Evolutionary conservation across 306 rosid species (phyloP).

Genomic region (Fagus sylvatica): DNA sequence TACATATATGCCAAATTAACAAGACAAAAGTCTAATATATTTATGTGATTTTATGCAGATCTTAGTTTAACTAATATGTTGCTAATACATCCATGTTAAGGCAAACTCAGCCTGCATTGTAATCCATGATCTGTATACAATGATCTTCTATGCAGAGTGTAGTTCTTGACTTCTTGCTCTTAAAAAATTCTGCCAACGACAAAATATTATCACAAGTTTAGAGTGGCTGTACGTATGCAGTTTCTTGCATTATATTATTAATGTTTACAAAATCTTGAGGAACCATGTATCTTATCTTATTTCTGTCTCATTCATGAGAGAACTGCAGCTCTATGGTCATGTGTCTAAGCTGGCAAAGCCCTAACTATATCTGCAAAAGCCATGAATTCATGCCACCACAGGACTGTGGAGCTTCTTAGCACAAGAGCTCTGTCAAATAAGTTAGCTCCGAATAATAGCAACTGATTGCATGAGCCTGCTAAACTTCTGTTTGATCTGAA

Average conservation of each 20-base stretch:
- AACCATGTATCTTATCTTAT: neutral
- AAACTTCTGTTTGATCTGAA: neutral
- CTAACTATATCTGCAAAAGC: neutral
- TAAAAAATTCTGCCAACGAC: neutral
- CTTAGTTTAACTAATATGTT: neutral
- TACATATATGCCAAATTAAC: neutral
- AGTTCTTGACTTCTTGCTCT: neutral
- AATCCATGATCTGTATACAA: neutral
- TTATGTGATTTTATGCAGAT: neutral
- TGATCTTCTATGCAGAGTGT: neutral
- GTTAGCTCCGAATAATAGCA: neutral
- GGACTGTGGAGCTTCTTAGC: neutral
- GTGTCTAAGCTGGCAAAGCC: neutral
- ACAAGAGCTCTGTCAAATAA: neutral
- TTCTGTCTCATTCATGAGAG: neutral
- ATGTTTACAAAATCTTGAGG: neutral
- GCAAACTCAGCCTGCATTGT: neutral
- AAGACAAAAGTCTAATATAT: neutral
- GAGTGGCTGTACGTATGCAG: neutral
- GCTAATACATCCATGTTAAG: neutral
- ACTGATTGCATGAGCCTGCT: neutral
- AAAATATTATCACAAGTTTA: neutral
- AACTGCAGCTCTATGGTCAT: neutral
- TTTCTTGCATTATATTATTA: neutral
- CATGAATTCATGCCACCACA: neutral